Base-by-base conservation (phyloP, 306 rosid genomes). In the Argentina anserina region DNA sequence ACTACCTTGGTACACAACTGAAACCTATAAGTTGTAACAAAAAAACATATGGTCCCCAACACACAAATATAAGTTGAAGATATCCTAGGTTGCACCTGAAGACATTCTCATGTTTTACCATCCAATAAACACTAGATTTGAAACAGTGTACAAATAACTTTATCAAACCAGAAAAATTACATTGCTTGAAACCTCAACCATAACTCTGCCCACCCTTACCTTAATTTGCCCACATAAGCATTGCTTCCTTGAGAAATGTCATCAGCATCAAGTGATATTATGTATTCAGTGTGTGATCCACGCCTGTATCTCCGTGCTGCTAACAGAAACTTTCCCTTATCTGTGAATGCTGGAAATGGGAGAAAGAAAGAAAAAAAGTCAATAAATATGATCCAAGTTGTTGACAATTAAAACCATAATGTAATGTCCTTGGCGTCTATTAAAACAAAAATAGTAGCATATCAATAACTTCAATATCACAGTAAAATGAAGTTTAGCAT, bases 161-260 rank as follows among this genome's bases (percentile, higher is more conserved):
- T 63, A 65, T n/a, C 49, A 28, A 67, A 36, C 58, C 66, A 28
- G 55, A 55, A 40, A 29, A 2, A 69, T 68, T 34, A 63, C 21
- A 69, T 41, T 29, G 4, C 47, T 41, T 8, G 41, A 55, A 56
- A 14, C 62, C 34, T 25, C 34, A 59, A n/a, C 25, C 45, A 47
- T 13, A 49, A 61, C 64, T 58, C 67, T 41, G 67, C 62, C 18
- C 20, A 53, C 21, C 6, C 75, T 81, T 82, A 92, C 99, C 97
- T 90, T 78, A 95, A 75, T 83, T 95, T 95, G 76, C 99, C 99
- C 67, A 95, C 83, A 76, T 91, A 92, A 60, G 99, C 99, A 81
- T 95, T 95, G 85, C 97, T 92, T 81, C 97, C 97, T 83, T 92
- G 99, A 63, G 96, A 92, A 65, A 92, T 65, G 82, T 90, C 99